Conservation (phyloP, 2,329 filamentous ascomycete genomes). For the Colletotrichum viniferum region DNA sequence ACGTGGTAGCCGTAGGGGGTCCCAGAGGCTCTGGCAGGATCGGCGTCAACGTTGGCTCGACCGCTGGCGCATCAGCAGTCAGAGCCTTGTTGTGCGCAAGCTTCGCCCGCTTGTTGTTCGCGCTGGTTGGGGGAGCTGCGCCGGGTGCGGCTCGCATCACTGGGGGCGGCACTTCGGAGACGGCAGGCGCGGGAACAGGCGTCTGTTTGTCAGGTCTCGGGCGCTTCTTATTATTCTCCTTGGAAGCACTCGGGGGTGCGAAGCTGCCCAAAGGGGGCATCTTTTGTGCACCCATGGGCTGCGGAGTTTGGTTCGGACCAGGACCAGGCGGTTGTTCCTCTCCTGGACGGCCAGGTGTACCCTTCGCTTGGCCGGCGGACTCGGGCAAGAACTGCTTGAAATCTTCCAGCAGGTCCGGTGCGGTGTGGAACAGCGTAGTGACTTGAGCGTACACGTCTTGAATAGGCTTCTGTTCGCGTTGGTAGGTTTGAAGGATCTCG, state of each 20-base stretch:
- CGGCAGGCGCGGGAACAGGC: constrained; percentile 50
- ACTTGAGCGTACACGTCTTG: constrained; percentile 98
- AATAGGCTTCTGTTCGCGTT: constrained; percentile 96
- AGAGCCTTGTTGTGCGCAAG: constrained; percentile 69
- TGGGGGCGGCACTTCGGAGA: constrained; percentile 46
- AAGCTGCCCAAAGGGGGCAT: constrained; percentile 97
- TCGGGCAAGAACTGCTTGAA: constrained; percentile 99
- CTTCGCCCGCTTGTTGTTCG: constrained; percentile 71
- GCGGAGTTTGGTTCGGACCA: constrained; percentile 58
- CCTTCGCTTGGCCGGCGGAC: constrained; percentile 64
- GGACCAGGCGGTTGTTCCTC: constrained; percentile 65
- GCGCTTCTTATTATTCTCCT: constrained; percentile 85
- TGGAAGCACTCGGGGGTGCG: constrained; percentile 81
- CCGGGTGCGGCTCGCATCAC: constrained; percentile 24
- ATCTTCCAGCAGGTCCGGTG: constrained; percentile 93
- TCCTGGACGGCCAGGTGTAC: constrained; percentile 58
- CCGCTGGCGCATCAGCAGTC: constrained; percentile 60
- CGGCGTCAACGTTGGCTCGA: constrained; percentile 88
- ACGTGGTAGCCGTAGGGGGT: constrained; percentile 74
- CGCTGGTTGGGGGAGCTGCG: constrained; percentile 34
- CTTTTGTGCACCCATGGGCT: constrained; percentile 67
- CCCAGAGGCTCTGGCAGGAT: constrained; percentile 86
- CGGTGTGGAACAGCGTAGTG: constrained; percentile 89
- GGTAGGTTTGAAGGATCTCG: constrained; percentile 97
- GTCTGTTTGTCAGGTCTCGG: constrained; percentile 64